Base-by-base conservation (phyloP, 2,329 filamentous ascomycete genomes). In the Diplodia scrobiculata region DNA sequence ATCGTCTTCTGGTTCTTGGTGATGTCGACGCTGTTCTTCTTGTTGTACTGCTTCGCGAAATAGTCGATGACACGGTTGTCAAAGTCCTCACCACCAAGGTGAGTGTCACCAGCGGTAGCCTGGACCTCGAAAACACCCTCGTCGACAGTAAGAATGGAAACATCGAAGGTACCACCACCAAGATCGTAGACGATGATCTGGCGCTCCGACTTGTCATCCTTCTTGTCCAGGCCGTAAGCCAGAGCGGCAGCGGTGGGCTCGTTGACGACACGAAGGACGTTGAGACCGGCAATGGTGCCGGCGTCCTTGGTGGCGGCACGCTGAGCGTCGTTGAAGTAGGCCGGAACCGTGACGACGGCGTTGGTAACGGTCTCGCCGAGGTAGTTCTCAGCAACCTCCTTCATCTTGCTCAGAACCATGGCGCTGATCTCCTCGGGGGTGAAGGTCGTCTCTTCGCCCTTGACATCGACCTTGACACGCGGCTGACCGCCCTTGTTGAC, bases 291-390 rank as follows among this genome's bases (percentile, higher is more conserved):
- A 76, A 97, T 97, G 70, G 84, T 85, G 79, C 92, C 93, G 73
- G 93, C 93, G 78, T 97, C 92, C 88, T 97, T 97, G 81, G 92
- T 97, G 69, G 93, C 92, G 82, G 96, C 92, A 83, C 93, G 88
- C 86, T 97, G 93, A 83, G 92, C 93, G 84, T 97, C 93, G 83
- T 96, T 97, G 91, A 97, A 97, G 85, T 97, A 97, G 82, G 92
- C 92, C 73, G 93, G 92, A 72, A 97, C 93, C 69, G 93, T 97
- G 71, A 97, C 92, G 75, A 97, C 90, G 75, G 90, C 90, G 84
- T 92, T 90, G 78, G 88, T 91, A 69, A 93, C 89, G 81, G 91
- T 90, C 85, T 92, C 89, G 79, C 89, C 89, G 65, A 93, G 83
- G 79, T 91, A 92, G 75, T 84, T 82, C 83, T 93, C 90, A 73